Base-by-base conservation (phyloP, 352 stramenopile species). In the Saprolegnia parasitica region DNA sequence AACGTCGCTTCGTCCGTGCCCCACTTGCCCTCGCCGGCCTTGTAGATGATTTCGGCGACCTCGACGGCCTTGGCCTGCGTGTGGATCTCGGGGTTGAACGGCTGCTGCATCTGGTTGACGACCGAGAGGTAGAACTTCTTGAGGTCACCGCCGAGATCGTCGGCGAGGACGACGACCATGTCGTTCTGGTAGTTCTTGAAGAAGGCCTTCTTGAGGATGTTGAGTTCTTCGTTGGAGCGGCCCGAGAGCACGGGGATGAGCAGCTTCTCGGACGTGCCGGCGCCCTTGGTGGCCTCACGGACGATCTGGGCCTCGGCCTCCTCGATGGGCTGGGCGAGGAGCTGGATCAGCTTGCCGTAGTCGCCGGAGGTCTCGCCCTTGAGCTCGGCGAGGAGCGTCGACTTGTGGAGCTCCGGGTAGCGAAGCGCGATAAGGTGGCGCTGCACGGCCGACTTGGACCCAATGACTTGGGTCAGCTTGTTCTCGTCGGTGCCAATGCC, bases 201-300 rank as follows among this genome's bases (percentile, higher is more conserved):
- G 75, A 80, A 92, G 0, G 84, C 86, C 74, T 89, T 87, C 75
- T 90, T 90, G 55, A 92, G 78, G 68, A 92, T 89, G 68, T 74
- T 74, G 54, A 92, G 80, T 71, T 92, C 84, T 16, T 72, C 73
- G 68, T 89, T 88, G 4, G 84, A 88, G 67, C 84, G 40, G 20
- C 60, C 60, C 20, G n/a, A n/a, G 20, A 67, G 15, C 20, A 91
- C 84, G n/a, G 81, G 84, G 74, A 82, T 89, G 65, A 90, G 83
- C 55, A 85, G 75, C 55, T 84, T 83, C 67, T 92, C 84, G n/a
- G 74, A 76, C 16, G 84, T 92, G 71, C 84, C 84, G 0, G 73
- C 11, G 13, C 84, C 84, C 73, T 88, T 87, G 68, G 82, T 90
- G 52, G 84, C 82, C 20, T 82, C 72, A 32, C 74, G 80, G 16